Evolutionary conservation across 1,139 yeast genomes (phyloP), one percentile per base, ranked within the genome.

Genomic region (Sugiyamaella xylanicola): DNA sequence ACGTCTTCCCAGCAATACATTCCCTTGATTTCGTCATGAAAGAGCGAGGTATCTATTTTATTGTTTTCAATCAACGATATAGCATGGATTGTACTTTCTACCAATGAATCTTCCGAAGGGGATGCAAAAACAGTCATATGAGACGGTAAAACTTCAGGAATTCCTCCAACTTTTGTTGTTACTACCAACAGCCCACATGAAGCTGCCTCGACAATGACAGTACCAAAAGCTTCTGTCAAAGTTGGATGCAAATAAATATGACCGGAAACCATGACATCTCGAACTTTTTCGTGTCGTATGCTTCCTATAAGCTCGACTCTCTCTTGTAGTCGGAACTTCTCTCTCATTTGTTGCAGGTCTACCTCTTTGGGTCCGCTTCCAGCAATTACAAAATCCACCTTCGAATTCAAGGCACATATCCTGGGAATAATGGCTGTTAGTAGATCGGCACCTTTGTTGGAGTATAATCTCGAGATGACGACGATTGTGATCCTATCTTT

Each of bases 291-390:
- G 68, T 95, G 99, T 44, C 87, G 82, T 0, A 95, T 86, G 13
- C 93, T 85, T 0, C 99, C 99, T 41, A 91, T 77, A 17, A 95
- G 77, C 48, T 85, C 84, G 1, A 95, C 97, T 50, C 96, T 77
- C 56, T 93, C 96, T 68, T 93, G 97, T 20, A 95, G 74, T 63
- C 90, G 84, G 69, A 86, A 81, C 60, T 84, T 82, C 70, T 95
- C 99, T 55, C 97, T 79, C 93, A 92, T 92, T 68, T 95, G 99
- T 68, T 92, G 97, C 57, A 95, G 74, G 64, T 93, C 98, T 15
- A 93, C 82, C 65, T 87, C 92, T 65, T 90, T 89, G 1, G 99
- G 99, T 0, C 99, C 99, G 69, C 91, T 95, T 3, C 99, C 99
- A 1, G 97, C 99, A 53, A 95, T 84, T 4, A 92, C 72, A 64